Base-by-base conservation (phyloP, 208 protist genomes). In the Trypanosoma scelopori region DNA sequence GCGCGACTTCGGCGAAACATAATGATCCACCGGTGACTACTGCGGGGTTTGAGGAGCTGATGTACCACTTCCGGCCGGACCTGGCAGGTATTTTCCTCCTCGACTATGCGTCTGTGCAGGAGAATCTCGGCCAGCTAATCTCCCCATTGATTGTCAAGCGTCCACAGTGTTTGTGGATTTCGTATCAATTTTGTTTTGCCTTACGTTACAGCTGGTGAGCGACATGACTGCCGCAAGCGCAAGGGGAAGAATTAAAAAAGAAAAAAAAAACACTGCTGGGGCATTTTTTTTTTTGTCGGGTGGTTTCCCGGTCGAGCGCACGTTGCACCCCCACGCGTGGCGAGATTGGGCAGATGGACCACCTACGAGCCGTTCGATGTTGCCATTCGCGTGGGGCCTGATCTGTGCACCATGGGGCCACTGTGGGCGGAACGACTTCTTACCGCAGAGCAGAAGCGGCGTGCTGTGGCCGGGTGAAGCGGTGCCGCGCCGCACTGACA, bases 61-160 rank as follows among this genome's bases (percentile, higher is more conserved):
- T 50, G 20, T 50, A 50, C 22, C 46, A 50, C 25, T 50, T 23
- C 46, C n/a, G 46, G 7, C 46, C 46, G n/a, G 15, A 50, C 25
- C 46, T 50, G 20, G 46, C 46, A 50, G 46, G 46, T 0, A n/a
- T 50, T n/a, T 50, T 50, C 22, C 18, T 50, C 20, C 46, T 50
- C 20, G 46, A 50, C 46, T 23, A 23, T 13, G 20, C 46, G 6
- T n/a, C 46, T 12, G 25, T 50, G 46, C 20, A 50, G 15, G 46
- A 50, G 7, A 23, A 50, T 22, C 16, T 50, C 25, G 13, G n/a
- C 9, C 9, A 7, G 22, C 20, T 50, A 6, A 25, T 50, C 22
- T 25, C 46, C 25, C 46, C 46, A 28, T 50, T 23, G 11, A 1
- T 50, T 50, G 15, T 22, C 18, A n/a, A 4, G 4, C 13, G 22